Conservation (phyloP, 345 rosid genomes). For the Salix exigua region DNA sequence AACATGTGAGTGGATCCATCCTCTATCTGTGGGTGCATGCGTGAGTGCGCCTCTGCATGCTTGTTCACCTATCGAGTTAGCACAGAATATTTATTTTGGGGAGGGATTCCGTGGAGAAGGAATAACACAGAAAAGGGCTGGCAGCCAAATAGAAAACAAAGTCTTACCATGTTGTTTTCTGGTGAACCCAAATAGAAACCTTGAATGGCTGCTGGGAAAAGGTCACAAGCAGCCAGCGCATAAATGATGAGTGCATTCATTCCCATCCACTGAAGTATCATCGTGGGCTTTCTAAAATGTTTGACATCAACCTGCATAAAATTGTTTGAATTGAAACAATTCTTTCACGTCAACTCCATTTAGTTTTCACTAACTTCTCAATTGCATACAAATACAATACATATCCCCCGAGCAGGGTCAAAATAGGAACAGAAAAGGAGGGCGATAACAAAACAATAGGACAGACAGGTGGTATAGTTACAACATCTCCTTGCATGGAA, state of each 20-base stretch:
- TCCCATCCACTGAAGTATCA: conserved; percentile 53
- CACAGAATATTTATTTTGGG: not conserved
- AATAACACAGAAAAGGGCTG: not conserved
- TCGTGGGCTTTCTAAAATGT: conserved; percentile 30
- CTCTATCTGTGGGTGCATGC: not conserved
- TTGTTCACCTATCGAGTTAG: not conserved
- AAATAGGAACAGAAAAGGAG: not conserved
- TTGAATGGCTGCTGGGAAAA: conserved; percentile 48
- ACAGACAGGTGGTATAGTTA: not conserved
- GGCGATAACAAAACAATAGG: not conserved
- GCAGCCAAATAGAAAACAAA: not conserved
- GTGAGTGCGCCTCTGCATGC: not conserved
- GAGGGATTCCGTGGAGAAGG: not conserved
- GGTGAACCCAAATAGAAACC: conserved; percentile 59
- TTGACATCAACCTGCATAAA: conserved; percentile 53
- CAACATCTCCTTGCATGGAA: not conserved
- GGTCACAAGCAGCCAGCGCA: conserved; percentile 49
- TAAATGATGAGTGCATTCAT: conserved; percentile 57
- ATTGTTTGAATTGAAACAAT: not conserved
- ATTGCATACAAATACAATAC: not conserved
- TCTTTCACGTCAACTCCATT: not conserved
- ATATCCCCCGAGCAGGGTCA: not conserved
- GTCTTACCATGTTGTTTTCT: conserved; percentile 46
- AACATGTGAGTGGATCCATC: not conserved
- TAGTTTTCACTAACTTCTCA: not conserved